Percentiles rank a stretch among this genome's conserved stretches.
Evolutionary conservation across 2,329 filamentous ascomycete species (phyloP).

Genomic region (Colletotrichum spaethianum): DNA sequence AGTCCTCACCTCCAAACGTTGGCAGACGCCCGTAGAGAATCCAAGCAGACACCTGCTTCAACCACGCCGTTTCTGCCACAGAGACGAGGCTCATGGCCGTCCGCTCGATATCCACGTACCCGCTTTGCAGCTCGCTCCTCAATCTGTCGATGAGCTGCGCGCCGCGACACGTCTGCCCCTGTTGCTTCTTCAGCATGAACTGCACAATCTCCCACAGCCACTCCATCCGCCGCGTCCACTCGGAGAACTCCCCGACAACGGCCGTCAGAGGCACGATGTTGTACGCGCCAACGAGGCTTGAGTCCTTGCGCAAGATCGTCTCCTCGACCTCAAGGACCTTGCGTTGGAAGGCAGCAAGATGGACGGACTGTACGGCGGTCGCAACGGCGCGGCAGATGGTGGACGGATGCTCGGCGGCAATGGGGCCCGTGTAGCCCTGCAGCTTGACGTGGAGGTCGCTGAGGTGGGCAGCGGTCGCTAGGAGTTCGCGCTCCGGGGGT

Average conservation of each 20-base stretch:
- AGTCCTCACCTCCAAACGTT: constrained; percentile 83
- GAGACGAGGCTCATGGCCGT: constrained; percentile 80
- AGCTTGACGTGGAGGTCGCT: constrained; percentile 84
- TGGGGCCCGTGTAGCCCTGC: constrained; percentile 74
- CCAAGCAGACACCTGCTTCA: constrained; percentile 92
- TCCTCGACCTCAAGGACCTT: constrained; percentile 90
- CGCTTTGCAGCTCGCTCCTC: constrained; percentile 84
- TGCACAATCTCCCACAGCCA: constrained; percentile 85
- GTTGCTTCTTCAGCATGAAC: constrained; percentile 71
- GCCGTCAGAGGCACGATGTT: constrained; percentile 93
- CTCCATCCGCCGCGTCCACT: constrained; percentile 86
- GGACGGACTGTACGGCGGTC: constrained; percentile 79
- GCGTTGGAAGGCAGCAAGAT: constrained; percentile 85
- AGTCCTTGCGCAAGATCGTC: constrained; percentile 81
- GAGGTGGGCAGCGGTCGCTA: constrained; percentile 82
- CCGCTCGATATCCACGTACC: constrained; percentile 87
- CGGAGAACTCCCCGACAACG: constrained; percentile 87
- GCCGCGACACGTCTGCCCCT: constrained; percentile 69
- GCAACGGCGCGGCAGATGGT: constrained; percentile 91
- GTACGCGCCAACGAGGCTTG: constrained; percentile 88
- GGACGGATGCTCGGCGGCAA: constrained; percentile 80
- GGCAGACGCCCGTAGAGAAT: constrained; percentile 90
- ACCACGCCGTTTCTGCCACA: constrained; percentile 89
- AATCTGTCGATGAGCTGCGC: constrained; percentile 84
- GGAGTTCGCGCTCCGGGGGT: constrained; percentile 85